Evolutionary conservation across 495 filamentous ascomycete genomes (phyloP).

Genomic region (Amorphotheca resinae): DNA sequence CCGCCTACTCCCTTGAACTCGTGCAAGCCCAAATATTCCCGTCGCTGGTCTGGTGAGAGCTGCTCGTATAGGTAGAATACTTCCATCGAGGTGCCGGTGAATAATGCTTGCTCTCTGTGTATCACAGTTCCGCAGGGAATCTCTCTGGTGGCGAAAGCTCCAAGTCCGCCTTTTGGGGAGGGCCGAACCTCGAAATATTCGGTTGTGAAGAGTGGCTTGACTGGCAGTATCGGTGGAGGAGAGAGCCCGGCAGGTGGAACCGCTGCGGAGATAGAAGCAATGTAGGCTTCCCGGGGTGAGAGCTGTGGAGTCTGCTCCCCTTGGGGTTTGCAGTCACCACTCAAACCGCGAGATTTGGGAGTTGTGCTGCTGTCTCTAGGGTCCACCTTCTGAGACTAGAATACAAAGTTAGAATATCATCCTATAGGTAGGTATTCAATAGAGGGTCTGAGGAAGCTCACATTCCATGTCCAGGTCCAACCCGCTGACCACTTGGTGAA

Average conservation of each 20-base stretch:
- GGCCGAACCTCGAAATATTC: conserved; percentile 14
- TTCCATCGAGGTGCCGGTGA: conserved; percentile 1
- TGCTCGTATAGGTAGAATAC: conserved; percentile 8
- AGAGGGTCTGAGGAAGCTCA: too few relatives aligned
- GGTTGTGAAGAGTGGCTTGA: conserved; percentile 4
- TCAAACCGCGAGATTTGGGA: too few relatives aligned
- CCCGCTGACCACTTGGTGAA: not conserved
- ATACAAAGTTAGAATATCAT: too few relatives aligned
- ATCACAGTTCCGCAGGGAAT: conserved; percentile 12
- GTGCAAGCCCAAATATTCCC: conserved; percentile 6
- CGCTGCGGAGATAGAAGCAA: not conserved
- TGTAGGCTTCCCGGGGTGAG: not conserved
- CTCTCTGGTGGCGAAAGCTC: conserved; percentile 13
- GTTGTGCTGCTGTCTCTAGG: too few relatives aligned
- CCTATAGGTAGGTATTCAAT: too few relatives aligned
- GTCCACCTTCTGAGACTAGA: too few relatives aligned
- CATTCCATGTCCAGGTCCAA: not conserved
- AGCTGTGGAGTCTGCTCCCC: not conserved
- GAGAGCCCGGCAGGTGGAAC: not conserved
- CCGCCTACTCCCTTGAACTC: not conserved
- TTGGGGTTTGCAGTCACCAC: too few relatives aligned
- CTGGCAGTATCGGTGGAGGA: not conserved
- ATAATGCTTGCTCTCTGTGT: conserved; percentile 12
- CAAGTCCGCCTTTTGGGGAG: conserved; percentile 12
- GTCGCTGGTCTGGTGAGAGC: conserved; percentile 5